Evolutionary conservation across 225 moss, liverwort and hornwort species (phyloP).

Genomic region (Sphagnum tenellum): DNA sequence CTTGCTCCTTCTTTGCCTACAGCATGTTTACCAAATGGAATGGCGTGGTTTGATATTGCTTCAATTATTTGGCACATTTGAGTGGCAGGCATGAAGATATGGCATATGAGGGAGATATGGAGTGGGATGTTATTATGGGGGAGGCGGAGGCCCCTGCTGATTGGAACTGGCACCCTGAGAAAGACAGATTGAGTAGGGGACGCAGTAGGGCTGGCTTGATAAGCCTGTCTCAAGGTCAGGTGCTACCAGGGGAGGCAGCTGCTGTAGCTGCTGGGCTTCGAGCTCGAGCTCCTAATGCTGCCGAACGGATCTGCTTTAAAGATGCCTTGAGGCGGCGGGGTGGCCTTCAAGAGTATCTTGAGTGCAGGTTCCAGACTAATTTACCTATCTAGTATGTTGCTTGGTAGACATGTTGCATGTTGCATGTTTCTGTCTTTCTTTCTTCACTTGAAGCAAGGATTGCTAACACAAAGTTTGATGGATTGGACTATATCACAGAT

Average conservation of each 20-base stretch:
- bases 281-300: slow-evolving; percentile 47
- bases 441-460: not conserved
- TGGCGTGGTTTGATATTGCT: no score
- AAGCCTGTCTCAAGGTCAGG: slow-evolving; percentile 22
- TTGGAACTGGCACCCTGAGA: slow-evolving; percentile 55
- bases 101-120: slow-evolving; percentile 70
- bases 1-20: no score
- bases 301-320: slow-evolving; percentile 55
- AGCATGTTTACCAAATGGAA: no score
- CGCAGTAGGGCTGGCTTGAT: slow-evolving; percentile 31
- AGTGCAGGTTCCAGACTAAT: slow-evolving; percentile 36
- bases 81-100: slow-evolving; percentile 52
- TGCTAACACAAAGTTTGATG: no score
- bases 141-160: slow-evolving; percentile 29
- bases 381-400: no score
- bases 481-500: no score
- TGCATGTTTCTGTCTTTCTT: not conserved
- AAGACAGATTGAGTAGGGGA: slow-evolving; percentile 45
- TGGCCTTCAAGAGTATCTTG: slow-evolving; percentile 58
- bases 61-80: no score
- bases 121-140: slow-evolving; percentile 65
- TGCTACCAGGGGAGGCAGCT: slow-evolving; percentile 51
- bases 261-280: slow-evolving; percentile 61
- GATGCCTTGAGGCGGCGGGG: slow-evolving; percentile 58
- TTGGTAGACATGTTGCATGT: not conserved